Conservation (phyloP, 768 basidiomycete genomes). For the Galerina marginata region DNA sequence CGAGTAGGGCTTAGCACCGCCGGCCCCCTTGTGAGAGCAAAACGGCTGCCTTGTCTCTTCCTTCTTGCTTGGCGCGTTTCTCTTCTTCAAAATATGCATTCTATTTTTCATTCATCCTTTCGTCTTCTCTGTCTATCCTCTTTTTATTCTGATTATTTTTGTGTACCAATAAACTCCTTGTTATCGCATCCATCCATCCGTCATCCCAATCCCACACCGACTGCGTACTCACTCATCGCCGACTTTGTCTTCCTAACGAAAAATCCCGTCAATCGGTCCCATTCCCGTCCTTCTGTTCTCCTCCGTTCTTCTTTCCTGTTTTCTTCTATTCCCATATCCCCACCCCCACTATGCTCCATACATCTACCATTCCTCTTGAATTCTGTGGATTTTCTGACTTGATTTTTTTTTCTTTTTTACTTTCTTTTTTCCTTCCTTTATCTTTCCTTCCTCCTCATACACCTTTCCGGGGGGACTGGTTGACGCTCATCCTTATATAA, state of each 20-base stretch:
- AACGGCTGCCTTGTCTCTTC: background rate
- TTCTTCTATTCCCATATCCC: background rate
- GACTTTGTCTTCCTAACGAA: too few relatives aligned
- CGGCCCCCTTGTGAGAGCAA: too few relatives aligned
- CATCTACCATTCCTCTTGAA: background rate
- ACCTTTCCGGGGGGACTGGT: too few relatives aligned
- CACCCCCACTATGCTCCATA: background rate
- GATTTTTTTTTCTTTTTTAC: background rate
- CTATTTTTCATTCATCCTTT: background rate
- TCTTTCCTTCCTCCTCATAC: background rate
- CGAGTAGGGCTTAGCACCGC: background rate
- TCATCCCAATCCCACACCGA: background rate
- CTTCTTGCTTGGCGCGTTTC: background rate
- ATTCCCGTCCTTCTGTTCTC: background rate
- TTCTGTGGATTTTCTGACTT: background rate
- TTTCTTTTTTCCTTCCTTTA: background rate
- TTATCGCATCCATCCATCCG: conserved; percentile 1
- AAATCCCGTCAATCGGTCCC: background rate
- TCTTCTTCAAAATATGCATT: conserved; percentile 4
- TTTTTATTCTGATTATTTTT: background rate
- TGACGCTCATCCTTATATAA: too few relatives aligned
- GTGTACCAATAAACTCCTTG: background rate
- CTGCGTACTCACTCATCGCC: too few relatives aligned
- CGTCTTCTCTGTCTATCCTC: background rate
- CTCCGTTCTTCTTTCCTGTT: conserved; percentile 1